Conservation (phyloP, 2,329 filamentous ascomycete species). For the Penicillium freii region DNA sequence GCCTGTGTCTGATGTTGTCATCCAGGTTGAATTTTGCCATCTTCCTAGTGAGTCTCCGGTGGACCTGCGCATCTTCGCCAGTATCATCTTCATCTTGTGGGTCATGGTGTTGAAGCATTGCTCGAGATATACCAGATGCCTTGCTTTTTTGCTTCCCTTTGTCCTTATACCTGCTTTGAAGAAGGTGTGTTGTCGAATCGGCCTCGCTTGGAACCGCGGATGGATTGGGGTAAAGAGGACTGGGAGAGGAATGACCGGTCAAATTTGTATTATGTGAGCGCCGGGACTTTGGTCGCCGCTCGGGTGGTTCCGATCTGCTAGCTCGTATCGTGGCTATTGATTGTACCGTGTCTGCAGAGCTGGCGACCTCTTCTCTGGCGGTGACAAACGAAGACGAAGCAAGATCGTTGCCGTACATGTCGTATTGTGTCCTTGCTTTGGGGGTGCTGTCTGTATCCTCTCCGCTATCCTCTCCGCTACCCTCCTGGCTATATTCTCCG, state of each 20-base stretch:
- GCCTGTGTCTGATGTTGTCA: constrained; percentile 43
- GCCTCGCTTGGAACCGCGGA: constrained; percentile 30
- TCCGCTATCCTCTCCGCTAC: constrained; percentile 1
- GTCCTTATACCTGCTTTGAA: constrained; percentile 26
- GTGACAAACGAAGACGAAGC: constrained; percentile 34
- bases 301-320: not conserved
- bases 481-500: not conserved
- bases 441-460: constrained; percentile 19
- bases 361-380: constrained; percentile 27
- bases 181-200: constrained; percentile 36
- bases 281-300: constrained; percentile 5
- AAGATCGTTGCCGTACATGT: constrained; percentile 16
- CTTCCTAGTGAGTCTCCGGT: constrained; percentile 30
- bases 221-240: constrained; percentile 19
- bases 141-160: constrained; percentile 22
- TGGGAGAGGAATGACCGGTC: constrained; percentile 19
- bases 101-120: constrained; percentile 34
- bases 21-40: constrained; percentile 46
- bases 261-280: constrained; percentile 18
- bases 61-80: constrained; percentile 8
- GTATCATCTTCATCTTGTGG: constrained; percentile 30
- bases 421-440: constrained; percentile 3
- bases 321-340: constrained; percentile 17
- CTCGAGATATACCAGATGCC: constrained; percentile 14
- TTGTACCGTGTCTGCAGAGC: constrained; percentile 15